Conservation (phyloP, 306 rosid species). For the Macrotyloma uniflorum region DNA sequence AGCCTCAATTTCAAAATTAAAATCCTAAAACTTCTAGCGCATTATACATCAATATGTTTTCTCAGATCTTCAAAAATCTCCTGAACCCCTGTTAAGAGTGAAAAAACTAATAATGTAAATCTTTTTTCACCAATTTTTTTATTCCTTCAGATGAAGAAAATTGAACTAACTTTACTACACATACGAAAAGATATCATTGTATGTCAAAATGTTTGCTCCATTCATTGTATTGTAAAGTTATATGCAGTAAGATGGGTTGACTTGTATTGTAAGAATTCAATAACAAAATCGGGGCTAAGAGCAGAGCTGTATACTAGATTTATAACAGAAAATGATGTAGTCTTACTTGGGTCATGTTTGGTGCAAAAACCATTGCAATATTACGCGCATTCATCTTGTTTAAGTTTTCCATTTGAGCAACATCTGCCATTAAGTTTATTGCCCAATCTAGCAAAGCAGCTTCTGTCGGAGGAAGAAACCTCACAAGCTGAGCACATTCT, state of each 20-base stretch:
- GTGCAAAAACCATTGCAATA: constrained; percentile 98
- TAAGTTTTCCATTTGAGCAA: constrained; percentile 80
- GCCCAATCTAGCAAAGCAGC: constrained; percentile 97
- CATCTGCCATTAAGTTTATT: constrained; percentile 93
- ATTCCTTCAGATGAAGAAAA: constrained; percentile 12
- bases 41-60: neutral
- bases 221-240: neutral
- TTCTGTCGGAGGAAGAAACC: constrained; percentile 86
- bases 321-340: constrained; percentile 25
- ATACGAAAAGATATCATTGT: constrained; percentile 12
- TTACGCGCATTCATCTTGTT: constrained; percentile 99
- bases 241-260: constrained; percentile 21
- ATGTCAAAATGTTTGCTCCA: constrained; percentile 19
- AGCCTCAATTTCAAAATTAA: neutral
- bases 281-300: constrained; percentile 11
- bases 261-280: constrained; percentile 6
- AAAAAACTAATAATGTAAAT: neutral
- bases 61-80: neutral
- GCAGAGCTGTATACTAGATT: neutral
- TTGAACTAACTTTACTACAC: neutral
- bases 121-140: neutral
- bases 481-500: constrained; percentile 82
- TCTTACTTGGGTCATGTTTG: constrained; percentile 97
- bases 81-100: neutral
- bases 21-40: neutral